Evolutionary conservation across 192 early-diverging fungal genomes (phyloP).

Genomic region (Podila epicladia): DNA sequence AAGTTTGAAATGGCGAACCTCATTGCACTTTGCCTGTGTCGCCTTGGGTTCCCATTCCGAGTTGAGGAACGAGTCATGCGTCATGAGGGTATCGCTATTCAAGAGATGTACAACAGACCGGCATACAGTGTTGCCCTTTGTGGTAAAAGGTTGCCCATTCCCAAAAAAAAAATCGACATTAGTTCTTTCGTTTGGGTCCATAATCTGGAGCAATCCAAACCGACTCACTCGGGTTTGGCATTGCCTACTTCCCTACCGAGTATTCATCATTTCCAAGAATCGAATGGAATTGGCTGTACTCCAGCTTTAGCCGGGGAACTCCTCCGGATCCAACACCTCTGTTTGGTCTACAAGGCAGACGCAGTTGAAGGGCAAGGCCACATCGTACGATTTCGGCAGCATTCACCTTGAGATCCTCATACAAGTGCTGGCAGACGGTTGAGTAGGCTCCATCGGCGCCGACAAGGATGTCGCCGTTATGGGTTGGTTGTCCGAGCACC

Average conservation of each 20-base stretch:
- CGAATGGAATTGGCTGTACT: background rate
- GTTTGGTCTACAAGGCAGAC: slow-evolving; percentile 1
- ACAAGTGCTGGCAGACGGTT: background rate
- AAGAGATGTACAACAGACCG: background rate
- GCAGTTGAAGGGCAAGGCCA: background rate
- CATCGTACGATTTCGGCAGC: background rate
- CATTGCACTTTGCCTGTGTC: background rate
- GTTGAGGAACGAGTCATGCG: background rate
- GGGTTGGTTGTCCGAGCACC: background rate
- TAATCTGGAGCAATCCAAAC: no score
- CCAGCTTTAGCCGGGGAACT: background rate
- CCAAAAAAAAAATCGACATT: background rate
- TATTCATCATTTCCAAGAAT: background rate
- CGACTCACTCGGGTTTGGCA: background rate
- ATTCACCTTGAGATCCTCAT: background rate
- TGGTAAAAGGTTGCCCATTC: background rate
- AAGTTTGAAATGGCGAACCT: background rate
- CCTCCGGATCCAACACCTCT: background rate
- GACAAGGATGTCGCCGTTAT: slow-evolving; percentile 2
- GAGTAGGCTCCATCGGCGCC: slow-evolving; percentile 1
- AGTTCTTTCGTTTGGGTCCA: no score
- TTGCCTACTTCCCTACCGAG: background rate
- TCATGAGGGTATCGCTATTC: background rate
- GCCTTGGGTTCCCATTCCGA: background rate
- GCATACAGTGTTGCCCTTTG: background rate